Conservation (phyloP, 2,329 filamentous ascomycete species). For the Xylariaceae sp. region DNA sequence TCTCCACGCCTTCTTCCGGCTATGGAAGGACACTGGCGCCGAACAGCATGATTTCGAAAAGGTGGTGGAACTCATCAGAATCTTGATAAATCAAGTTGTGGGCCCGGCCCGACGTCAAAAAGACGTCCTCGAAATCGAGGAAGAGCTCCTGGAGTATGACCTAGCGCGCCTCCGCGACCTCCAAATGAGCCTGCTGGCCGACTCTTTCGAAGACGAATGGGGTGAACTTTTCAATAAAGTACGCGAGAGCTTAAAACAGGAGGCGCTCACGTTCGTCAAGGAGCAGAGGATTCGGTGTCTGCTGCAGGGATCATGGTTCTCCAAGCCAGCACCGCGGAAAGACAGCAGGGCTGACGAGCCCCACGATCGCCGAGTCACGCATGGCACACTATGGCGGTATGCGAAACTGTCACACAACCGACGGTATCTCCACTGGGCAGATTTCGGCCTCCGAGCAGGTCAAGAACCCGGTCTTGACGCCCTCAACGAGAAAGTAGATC, state of each 20-base stretch:
- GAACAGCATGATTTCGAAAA: constrained; percentile 86
- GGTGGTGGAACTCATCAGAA: constrained; percentile 82
- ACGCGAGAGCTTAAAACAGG: constrained; percentile 83
- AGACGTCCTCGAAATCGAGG: constrained; percentile 81
- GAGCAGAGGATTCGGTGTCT: constrained; percentile 91
- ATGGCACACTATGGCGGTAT: constrained; percentile 67
- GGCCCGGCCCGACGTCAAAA: constrained; percentile 76
- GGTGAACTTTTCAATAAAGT: constrained; percentile 82
- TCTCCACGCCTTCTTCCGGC: constrained; percentile 77
- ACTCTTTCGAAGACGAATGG: constrained; percentile 93
- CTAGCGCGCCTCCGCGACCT: constrained; percentile 71
- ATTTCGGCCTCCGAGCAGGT: constrained; percentile 63
- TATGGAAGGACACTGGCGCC: constrained; percentile 89
- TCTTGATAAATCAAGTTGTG: constrained; percentile 83
- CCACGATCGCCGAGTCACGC: constrained; percentile 37
- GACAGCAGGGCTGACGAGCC: constrained; percentile 38
- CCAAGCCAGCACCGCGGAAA: constrained; percentile 44
- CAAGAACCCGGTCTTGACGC: constrained; percentile 66
- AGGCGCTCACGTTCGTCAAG: constrained; percentile 93
- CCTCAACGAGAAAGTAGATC: constrained; percentile 76
- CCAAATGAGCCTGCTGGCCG: constrained; percentile 88
- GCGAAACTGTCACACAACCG: constrained; percentile 87
- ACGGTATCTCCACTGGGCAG: constrained; percentile 81
- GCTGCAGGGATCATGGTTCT: constrained; percentile 85
- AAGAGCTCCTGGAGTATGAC: constrained; percentile 80